Conservation (phyloP, 768 basidiomycete genomes). For the Lactifluus pinguis region DNA sequence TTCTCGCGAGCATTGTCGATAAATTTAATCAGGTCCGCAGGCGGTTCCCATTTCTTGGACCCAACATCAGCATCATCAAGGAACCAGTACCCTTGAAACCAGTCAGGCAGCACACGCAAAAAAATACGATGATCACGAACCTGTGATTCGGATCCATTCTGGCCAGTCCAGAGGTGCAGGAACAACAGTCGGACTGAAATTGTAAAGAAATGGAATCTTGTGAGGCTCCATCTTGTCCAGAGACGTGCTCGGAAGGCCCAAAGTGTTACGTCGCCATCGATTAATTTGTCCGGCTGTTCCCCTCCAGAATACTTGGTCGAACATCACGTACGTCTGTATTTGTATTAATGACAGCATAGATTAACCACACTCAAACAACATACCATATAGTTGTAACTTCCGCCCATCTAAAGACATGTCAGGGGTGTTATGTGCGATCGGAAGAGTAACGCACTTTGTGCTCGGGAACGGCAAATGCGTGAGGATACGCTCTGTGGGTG, state of each 20-base stretch:
- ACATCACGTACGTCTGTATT: slow-evolving; percentile 82
- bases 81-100: slow-evolving; percentile 83
- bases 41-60: slow-evolving; percentile 83
- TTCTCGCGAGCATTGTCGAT: slow-evolving; percentile 66
- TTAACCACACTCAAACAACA: slow-evolving; percentile 16
- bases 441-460: slow-evolving; percentile 50
- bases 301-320: slow-evolving; percentile 97
- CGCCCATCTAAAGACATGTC: slow-evolving; percentile 62
- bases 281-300: slow-evolving; percentile 93
- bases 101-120: not conserved
- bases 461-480: slow-evolving; percentile 96
- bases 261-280: slow-evolving; percentile 73
- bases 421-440: not conserved
- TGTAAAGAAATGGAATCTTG: slow-evolving; percentile 96
- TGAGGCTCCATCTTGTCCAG: slow-evolving; percentile 96
- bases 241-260: slow-evolving; percentile 72
- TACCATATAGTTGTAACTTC: slow-evolving; percentile 98
- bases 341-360: slow-evolving; percentile 1
- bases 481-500: slow-evolving; percentile 80
- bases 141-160: slow-evolving; percentile 94
- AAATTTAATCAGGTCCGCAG: slow-evolving; percentile 69
- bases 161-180: slow-evolving; percentile 97
- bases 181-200: slow-evolving; percentile 86
- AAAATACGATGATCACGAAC: slow-evolving; percentile 28
- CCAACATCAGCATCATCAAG: slow-evolving; percentile 87